These are phyloP conservation scores for Paecilomyces sp. DNA, from an alignment of 2,329 filamentous ascomycete species.

Conservation along the genomic window DNA sequence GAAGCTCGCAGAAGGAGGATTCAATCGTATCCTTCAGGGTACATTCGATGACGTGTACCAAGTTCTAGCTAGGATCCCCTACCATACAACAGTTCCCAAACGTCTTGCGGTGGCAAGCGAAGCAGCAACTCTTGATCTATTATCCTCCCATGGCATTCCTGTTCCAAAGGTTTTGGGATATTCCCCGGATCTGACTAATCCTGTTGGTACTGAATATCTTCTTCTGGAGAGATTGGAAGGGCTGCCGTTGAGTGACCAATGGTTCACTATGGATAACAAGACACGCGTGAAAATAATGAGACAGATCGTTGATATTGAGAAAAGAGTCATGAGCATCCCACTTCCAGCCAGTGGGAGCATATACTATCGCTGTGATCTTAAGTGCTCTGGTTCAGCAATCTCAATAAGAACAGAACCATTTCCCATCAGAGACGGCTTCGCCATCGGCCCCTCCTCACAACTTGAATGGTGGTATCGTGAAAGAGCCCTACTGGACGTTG, in stretches of 20 bases:
- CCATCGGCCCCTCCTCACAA: too few relatives aligned
- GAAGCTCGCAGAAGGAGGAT: not conserved
- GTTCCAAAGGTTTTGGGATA: slow-evolving; percentile 31
- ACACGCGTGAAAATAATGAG: slow-evolving; percentile 13
- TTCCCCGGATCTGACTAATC: slow-evolving; percentile 23
- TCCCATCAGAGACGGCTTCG: too few relatives aligned
- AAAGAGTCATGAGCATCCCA: slow-evolving; percentile 11
- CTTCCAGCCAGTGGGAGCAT: not conserved
- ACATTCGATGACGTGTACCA: not conserved
- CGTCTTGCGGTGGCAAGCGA: too few relatives aligned
- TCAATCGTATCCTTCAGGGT: not conserved
- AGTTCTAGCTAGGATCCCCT: too few relatives aligned
- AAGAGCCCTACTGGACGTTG: too few relatives aligned
- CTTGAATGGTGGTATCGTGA: too few relatives aligned
- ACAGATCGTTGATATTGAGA: slow-evolving; percentile 17
- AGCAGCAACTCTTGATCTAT: slow-evolving; percentile 10
- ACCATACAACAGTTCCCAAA: too few relatives aligned
- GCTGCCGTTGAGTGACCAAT: slow-evolving; percentile 21
- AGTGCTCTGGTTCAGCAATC: too few relatives aligned
- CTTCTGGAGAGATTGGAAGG: slow-evolving; percentile 30
- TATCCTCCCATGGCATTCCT: slow-evolving; percentile 24
- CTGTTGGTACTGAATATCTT: slow-evolving; percentile 33
- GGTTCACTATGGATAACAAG: slow-evolving; percentile 21
- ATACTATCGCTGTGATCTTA: not conserved
- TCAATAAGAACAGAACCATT: too few relatives aligned